Percentiles rank a stretch among this genome's conserved stretches.
phyloP scores from a whole-genome alignment of 2,329 filamentous ascomycete genomes.

The Fusarium vanettenii region DNA sequence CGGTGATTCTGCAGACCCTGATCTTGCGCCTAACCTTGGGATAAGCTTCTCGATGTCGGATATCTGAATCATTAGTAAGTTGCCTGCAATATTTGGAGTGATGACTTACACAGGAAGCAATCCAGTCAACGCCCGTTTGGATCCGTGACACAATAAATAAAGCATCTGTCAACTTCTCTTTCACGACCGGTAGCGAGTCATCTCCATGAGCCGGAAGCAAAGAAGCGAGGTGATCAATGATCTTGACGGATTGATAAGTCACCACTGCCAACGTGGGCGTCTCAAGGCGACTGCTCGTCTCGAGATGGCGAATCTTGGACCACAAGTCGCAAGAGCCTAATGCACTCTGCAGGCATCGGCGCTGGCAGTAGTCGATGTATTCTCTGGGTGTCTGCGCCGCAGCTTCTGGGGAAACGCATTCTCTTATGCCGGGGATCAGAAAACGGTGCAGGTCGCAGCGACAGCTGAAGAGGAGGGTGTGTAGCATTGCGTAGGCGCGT shows the following conservation, averaged over 20 bases:
- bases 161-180: conserved; percentile 21
- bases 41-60: conserved; percentile 25
- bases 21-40: conserved; percentile 5
- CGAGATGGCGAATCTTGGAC: conserved; percentile 17
- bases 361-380: conserved; percentile 35
- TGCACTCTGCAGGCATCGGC: conserved; percentile 15
- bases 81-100: fast-evolving
- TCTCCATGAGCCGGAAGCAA: conserved; percentile 18
- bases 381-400: conserved; percentile 16
- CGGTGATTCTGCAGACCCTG: background rate
- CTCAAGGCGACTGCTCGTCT: conserved; percentile 23
- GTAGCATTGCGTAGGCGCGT: conserved; percentile 29
- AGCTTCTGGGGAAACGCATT: conserved; percentile 29
- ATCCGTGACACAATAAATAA: background rate
- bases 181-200: conserved; percentile 3
- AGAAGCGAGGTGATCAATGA: conserved; percentile 22
- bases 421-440: conserved; percentile 39
- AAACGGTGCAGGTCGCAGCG: conserved; percentile 44
- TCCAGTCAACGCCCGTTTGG: conserved; percentile 4
- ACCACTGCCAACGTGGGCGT: conserved; percentile 15
- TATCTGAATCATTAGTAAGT: conserved; percentile 3
- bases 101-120: conserved; percentile 17
- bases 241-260: conserved; percentile 33
- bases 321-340: conserved; percentile 24
- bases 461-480: conserved; percentile 31